These are phyloP conservation scores for Neonectria coccinea DNA, from an alignment of 2,329 filamentous ascomycete species.

Conservation along the genomic window DNA sequence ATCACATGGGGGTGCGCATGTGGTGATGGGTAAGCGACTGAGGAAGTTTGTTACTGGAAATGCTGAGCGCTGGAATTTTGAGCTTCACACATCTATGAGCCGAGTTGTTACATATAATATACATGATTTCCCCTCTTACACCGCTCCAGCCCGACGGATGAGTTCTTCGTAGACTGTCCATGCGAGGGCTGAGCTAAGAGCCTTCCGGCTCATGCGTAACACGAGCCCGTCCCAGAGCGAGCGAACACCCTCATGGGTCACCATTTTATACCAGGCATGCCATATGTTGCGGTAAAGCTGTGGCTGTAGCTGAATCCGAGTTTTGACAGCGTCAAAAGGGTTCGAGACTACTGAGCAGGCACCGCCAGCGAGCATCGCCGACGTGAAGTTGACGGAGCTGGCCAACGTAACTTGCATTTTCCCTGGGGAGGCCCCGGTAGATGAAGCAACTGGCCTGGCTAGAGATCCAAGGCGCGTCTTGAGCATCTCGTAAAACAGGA, in stretches of 20 bases:
- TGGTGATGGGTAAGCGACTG: constrained; percentile 13
- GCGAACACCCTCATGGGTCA: constrained; percentile 81
- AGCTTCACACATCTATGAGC: constrained; percentile 31
- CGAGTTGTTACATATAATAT: constrained; percentile 41
- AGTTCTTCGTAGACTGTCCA: constrained; percentile 98
- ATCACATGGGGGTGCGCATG: not conserved
- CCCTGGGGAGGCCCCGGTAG: constrained; percentile 28
- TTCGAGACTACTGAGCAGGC: constrained; percentile 91
- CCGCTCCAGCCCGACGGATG: constrained; percentile 68
- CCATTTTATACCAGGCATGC: constrained; percentile 80
- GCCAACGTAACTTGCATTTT: constrained; percentile 49
- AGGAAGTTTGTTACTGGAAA: constrained; percentile 9
- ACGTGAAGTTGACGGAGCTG: constrained; percentile 85
- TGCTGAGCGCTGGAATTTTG: constrained; percentile 20
- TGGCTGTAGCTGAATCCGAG: constrained; percentile 90
- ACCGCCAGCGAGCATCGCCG: constrained; percentile 83
- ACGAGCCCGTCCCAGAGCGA: constrained; percentile 88
- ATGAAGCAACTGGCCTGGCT: constrained; percentile 27
- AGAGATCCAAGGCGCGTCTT: constrained; percentile 69
- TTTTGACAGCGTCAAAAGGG: constrained; percentile 97
- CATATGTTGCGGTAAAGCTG: constrained; percentile 84
- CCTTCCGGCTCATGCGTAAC: constrained; percentile 90
- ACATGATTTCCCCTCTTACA: constrained; percentile 31
- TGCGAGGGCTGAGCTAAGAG: constrained; percentile 90
- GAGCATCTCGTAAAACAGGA: constrained; percentile 90